Evolutionary conservation across 129 eudicot genomes (phyloP), one percentile per base, ranked within the genome.

Genomic region (Daucus carota): DNA sequence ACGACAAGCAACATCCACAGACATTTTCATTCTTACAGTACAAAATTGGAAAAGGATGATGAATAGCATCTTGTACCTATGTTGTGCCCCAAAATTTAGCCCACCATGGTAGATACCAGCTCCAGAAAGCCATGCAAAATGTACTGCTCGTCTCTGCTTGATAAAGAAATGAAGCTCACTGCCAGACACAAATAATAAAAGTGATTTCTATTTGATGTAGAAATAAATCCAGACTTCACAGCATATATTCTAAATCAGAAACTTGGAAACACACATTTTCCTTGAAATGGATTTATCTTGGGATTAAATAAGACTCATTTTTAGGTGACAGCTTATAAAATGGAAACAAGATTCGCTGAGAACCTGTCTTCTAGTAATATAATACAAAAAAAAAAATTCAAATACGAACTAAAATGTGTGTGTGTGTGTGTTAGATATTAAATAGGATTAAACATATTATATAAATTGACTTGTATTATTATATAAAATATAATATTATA

Each of bases 41-140:
- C 78, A 70, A 26, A 45, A n/a, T n/a, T 0, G 44, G 17, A 57
- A 18, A 50, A 79, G 38, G 32, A 63, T 73, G 20, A 69, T 28
- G 46, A 14, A 73, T 74, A 54, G 16, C 26, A 26, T 76, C 48
- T 6, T 74, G 78, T 72, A 93, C 97, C 98, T 93, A 77, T 81
- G 92, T 22, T 82, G 92, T 52, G 96, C 93, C 69, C 96, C 97
- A 77, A 94, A 94, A 83, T 94, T 91, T 40, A 94, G 88, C 80
- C 90, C 97, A 84, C 98, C 98, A 50, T 94, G 91, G 79, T 94
- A 94, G 80, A 94, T 89, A 77, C 98, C 98, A 79, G 96, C 98
- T 81, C 98, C 97, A 76, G 98, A 94, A 82, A 94, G 96, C 98
- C 98, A 94, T 41, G 98, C 98, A 80, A 94, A 94, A 87, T 94